These are phyloP conservation scores for Lachancea dasiensis DNA, from an alignment of 805 yeast species.

Conservation along the genomic window DNA sequence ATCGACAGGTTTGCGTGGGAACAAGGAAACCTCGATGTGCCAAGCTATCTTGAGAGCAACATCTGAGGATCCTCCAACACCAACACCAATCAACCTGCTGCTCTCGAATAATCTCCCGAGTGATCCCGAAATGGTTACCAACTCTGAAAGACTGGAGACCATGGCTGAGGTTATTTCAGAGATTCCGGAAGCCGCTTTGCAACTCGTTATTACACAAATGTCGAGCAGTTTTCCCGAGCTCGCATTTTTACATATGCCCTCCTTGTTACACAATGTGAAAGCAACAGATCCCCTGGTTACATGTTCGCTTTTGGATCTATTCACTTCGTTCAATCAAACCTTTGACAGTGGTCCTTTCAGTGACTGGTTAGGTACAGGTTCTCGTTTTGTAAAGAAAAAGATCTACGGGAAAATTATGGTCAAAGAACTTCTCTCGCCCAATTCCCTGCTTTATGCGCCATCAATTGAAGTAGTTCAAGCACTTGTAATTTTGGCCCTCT, in stretches of 20 bases:
- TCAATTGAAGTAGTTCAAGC: slow-evolving; percentile 9
- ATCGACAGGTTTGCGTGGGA: background rate
- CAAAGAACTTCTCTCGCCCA: slow-evolving; percentile 8
- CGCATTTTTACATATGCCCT: slow-evolving; percentile 8
- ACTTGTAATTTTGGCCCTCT: slow-evolving; percentile 4
- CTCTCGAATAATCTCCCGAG: background rate
- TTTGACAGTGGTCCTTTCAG: background rate
- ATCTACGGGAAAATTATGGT: slow-evolving; percentile 9
- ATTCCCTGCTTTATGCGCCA: slow-evolving; percentile 6
- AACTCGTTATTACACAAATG: background rate
- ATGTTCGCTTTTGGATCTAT: slow-evolving; percentile 10
- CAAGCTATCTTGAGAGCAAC: background rate
- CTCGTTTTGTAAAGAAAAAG: slow-evolving; percentile 7
- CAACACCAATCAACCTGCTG: background rate
- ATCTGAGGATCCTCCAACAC: background rate
- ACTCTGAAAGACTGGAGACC: background rate
- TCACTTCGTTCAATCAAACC: slow-evolving; percentile 4
- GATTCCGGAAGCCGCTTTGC: slow-evolving; percentile 1
- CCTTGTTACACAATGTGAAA: background rate
- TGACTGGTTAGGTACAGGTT: slow-evolving; percentile 10
- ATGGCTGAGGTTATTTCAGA: background rate
- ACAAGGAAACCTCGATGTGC: background rate
- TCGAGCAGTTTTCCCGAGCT: slow-evolving; percentile 9
- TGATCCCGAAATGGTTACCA: background rate
- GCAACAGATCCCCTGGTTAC: slow-evolving; percentile 6